These are phyloP conservation scores for Rhodomyrtus psidioides DNA, from an alignment of 441 rosid genomes.

Conservation along the genomic window DNA sequence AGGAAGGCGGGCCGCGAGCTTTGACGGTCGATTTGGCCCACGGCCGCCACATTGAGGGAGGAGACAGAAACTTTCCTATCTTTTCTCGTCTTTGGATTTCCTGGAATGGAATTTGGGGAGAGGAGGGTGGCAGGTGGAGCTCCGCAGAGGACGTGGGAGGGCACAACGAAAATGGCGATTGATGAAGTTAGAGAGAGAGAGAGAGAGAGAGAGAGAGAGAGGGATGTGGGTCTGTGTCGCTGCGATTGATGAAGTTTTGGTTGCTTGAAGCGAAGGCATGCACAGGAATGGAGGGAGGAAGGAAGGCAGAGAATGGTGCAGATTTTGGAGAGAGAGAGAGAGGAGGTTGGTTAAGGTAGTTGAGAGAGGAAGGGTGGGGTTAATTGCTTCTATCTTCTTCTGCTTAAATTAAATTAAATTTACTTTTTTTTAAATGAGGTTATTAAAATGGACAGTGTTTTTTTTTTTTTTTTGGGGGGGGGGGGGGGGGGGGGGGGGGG, in stretches of 20 bases:
- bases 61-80: not conserved
- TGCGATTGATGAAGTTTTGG: not conserved
- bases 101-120: not conserved
- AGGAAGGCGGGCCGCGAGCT: constrained; percentile 22
- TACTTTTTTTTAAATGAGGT: not conserved
- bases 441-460: not conserved
- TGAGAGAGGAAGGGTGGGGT: constrained; percentile 9
- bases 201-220: not conserved
- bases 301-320: constrained; percentile 12
- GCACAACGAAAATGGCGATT: not conserved
- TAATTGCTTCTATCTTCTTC: not conserved
- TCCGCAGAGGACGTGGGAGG: not conserved
- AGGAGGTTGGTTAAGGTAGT: constrained; percentile 26
- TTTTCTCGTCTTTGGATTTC: not conserved
- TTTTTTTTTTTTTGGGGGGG: no score
- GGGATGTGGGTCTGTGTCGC: not conserved
- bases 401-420: not conserved
- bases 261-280: constrained; percentile 6
- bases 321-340: not conserved
- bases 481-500: no score
- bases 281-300: constrained; percentile 13
- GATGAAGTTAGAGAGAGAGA: not conserved
- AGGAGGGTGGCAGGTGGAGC: not conserved
- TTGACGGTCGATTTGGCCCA: constrained; percentile 45
- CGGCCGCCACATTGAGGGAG: constrained; percentile 72